These are phyloP conservation scores for Gossypium turneri DNA, from an alignment of 345 rosid species.

Conservation along the genomic window DNA sequence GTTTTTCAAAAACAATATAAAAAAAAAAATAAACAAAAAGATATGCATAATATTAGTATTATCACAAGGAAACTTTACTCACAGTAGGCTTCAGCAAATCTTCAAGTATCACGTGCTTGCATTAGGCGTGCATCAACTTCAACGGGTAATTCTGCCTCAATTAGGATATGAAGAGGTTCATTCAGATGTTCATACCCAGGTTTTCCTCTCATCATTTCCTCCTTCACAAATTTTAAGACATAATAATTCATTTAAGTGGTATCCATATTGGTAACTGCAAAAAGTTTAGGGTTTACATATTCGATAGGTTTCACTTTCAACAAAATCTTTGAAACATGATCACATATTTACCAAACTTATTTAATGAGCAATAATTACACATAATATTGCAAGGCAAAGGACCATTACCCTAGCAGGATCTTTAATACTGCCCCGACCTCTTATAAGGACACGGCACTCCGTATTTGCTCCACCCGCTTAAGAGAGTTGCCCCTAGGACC, in stretches of 20 bases:
- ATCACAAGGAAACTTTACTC: constrained; percentile 11
- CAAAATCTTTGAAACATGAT: neutral
- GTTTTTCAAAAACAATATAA: neutral
- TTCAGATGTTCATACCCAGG: constrained; percentile 93
- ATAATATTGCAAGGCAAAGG: neutral
- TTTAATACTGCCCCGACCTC: constrained; percentile 95
- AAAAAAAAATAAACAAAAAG: neutral
- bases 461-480: constrained; percentile 95
- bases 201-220: constrained; percentile 94
- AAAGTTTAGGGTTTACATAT: neutral
- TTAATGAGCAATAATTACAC: neutral
- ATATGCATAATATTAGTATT: neutral
- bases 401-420: constrained; percentile 70
- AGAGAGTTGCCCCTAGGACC: constrained; percentile 99
- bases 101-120: constrained; percentile 92
- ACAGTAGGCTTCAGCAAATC: constrained; percentile 93
- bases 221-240: constrained; percentile 43
- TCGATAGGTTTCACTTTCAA: neutral
- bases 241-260: neutral
- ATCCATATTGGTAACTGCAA: neutral
- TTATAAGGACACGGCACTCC: constrained; percentile 84
- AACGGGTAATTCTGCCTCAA: constrained; percentile 90
- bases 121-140: constrained; percentile 83
- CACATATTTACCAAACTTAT: neutral
- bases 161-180: constrained; percentile 90